phyloP scores from a whole-genome alignment of 106 monocot genomes.

The Cymbidium sinense region DNA sequence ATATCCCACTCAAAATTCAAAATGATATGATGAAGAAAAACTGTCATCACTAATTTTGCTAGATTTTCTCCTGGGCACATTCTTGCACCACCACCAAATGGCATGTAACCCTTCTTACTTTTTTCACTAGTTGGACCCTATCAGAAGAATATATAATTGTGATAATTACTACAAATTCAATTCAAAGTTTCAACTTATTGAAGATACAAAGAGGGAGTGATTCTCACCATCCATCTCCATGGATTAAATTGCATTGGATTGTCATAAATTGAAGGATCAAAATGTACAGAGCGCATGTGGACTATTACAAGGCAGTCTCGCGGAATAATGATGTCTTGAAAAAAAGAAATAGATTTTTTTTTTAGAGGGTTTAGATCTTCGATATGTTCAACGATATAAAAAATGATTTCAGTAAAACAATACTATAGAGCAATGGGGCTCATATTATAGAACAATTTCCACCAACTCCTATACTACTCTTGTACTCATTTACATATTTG shows the following conservation, averaged over 20 bases:
- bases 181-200: neutral
- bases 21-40: constrained; percentile 7
- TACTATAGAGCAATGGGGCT: no score
- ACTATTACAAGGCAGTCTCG: neutral
- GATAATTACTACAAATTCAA: neutral
- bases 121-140: neutral
- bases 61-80: constrained; percentile 6
- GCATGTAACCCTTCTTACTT: constrained; percentile 5
- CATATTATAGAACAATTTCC: no score
- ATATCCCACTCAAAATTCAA: constrained; percentile 1
- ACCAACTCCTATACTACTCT: no score
- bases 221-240: constrained; percentile 18
- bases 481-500: no score
- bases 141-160: no score
- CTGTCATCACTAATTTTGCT: neutral
- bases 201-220: neutral
- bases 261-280: constrained; percentile 3
- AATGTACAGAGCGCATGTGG: neutral
- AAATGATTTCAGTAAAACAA: no score
- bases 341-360: no score
- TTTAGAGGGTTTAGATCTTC: no score
- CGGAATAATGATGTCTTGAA: neutral
- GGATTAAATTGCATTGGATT: constrained; percentile 13
- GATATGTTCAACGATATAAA: no score
- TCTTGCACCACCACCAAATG: constrained; percentile 3